Percentiles rank a stretch among this genome's conserved stretches.
Evolutionary conservation across 192 early-diverging fungal species (phyloP).

Genomic region (Gonapodya prolifera): DNA sequence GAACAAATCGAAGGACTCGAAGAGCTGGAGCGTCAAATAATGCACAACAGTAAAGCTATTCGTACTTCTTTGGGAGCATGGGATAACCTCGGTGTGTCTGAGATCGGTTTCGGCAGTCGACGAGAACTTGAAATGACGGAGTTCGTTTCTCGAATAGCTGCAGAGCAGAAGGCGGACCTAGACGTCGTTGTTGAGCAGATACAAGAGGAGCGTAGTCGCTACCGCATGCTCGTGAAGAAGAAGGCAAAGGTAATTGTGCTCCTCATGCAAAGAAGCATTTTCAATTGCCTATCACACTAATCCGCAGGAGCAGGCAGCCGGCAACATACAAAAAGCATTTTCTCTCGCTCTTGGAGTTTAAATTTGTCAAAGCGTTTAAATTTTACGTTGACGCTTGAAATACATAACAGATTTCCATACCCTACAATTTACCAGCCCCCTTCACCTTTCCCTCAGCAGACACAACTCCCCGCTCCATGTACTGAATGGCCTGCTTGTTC

Average conservation of each 20-base stretch:
- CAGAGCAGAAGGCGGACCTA: not conserved
- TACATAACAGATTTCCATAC: not conserved
- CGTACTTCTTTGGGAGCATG: not conserved
- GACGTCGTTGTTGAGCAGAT: not conserved
- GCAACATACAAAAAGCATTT: not conserved
- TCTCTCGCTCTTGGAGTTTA: not conserved
- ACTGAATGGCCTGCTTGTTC: not conserved
- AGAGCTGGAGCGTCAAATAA: not conserved
- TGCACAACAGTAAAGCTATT: not conserved
- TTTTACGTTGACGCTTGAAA: not conserved
- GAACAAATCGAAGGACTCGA: not conserved
- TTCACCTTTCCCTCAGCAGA: too few relatives aligned
- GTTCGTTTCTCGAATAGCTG: too few relatives aligned
- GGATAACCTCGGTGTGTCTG: not conserved
- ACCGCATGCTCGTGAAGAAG: not conserved
- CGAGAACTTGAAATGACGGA: too few relatives aligned
- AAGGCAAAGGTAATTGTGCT: not conserved
- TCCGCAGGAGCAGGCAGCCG: not conserved
- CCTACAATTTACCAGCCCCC: not conserved
- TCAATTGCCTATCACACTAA: not conserved
- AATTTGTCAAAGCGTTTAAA: not conserved
- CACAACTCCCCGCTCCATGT: not conserved
- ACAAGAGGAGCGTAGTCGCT: not conserved
- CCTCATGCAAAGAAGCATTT: not conserved
- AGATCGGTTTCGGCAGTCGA: too few relatives aligned